Evolutionary conservation across 805 yeast genomes (phyloP).

Genomic region (Nakazawaea populi): DNA sequence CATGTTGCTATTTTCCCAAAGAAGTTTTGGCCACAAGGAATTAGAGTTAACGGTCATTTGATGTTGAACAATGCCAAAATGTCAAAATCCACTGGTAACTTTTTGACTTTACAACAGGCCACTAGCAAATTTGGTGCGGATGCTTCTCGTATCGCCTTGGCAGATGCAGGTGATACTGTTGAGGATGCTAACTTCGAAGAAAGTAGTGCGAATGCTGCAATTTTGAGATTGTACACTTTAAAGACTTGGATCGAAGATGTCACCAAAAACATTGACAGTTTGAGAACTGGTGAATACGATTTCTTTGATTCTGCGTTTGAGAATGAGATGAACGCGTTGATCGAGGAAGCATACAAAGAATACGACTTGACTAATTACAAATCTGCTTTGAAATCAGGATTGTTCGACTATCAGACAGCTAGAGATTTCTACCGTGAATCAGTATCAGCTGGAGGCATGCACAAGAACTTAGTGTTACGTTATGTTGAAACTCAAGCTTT

Average conservation of each 20-base stretch:
- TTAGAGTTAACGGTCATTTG: conserved; percentile 94
- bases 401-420: conserved; percentile 91
- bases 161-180: conserved; percentile 96
- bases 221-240: conserved; percentile 83
- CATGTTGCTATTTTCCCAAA: conserved; percentile 92
- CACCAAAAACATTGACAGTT: conserved; percentile 40
- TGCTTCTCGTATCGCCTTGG: conserved; percentile 94
- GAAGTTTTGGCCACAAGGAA: conserved; percentile 88
- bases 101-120: conserved; percentile 82
- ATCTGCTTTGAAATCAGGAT: conserved; percentile 82
- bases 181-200: conserved; percentile 99
- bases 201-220: conserved; percentile 94
- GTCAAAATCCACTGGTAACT: conserved; percentile 98
- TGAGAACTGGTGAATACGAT: conserved; percentile 52
- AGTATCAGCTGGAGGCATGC: conserved; percentile 55
- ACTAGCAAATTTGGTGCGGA: conserved; percentile 93
- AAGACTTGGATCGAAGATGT: conserved; percentile 94
- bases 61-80: conserved; percentile 93
- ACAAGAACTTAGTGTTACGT: conserved; percentile 69
- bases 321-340: conserved; percentile 82
- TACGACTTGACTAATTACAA: conserved; percentile 76
- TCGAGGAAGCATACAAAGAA: conserved; percentile 66
- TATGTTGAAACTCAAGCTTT: conserved; percentile 86
- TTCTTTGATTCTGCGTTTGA: conserved; percentile 90
- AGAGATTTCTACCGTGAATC: conserved; percentile 96